Conservation (phyloP, 2,329 filamentous ascomycete genomes). For the Penicillium olsonii region DNA sequence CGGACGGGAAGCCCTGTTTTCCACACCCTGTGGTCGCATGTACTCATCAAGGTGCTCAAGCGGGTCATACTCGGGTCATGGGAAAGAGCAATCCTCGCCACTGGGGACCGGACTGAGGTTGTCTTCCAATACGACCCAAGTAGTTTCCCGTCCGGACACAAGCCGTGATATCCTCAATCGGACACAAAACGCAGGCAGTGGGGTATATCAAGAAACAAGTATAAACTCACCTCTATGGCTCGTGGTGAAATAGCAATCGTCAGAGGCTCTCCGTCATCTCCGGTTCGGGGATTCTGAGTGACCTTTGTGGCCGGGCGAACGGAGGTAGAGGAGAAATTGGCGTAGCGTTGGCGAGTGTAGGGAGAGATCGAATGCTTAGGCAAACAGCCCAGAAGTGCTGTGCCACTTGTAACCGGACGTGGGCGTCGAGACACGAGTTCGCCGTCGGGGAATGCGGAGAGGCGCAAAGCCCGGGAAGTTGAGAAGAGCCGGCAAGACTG, state of each 20-base stretch:
- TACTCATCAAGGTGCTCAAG: slow-evolving; percentile 15
- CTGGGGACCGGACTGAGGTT: background rate
- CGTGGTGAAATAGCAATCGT: slow-evolving; percentile 78
- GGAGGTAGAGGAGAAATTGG: slow-evolving; percentile 39
- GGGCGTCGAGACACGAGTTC: slow-evolving; percentile 22
- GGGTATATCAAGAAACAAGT: slow-evolving; percentile 2
- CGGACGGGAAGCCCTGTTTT: slow-evolving; percentile 51
- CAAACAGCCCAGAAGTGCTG: background rate
- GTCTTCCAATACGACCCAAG: background rate
- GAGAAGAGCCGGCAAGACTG: slow-evolving; percentile 23
- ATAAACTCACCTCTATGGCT: slow-evolving; percentile 68
- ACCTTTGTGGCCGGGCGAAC: slow-evolving; percentile 44
- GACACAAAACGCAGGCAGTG: background rate
- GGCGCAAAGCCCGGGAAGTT: slow-evolving; percentile 23
- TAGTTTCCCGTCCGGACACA: slow-evolving; percentile 3
- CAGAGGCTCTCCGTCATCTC: slow-evolving; percentile 85
- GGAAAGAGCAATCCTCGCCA: background rate
- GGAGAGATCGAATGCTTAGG: background rate
- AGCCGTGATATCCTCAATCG: background rate
- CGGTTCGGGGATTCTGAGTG: slow-evolving; percentile 68
- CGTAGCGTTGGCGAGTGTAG: slow-evolving; percentile 21
- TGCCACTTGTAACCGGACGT: slow-evolving; percentile 5
- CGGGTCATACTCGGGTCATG: slow-evolving; percentile 16
- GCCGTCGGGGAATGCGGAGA: slow-evolving; percentile 33
- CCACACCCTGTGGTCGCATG: slow-evolving; percentile 50